Evolutionary conservation across 1,139 yeast species (phyloP), one percentile per base, ranked within the genome.

Genomic region (Debaryomycetaceae sp.): DNA sequence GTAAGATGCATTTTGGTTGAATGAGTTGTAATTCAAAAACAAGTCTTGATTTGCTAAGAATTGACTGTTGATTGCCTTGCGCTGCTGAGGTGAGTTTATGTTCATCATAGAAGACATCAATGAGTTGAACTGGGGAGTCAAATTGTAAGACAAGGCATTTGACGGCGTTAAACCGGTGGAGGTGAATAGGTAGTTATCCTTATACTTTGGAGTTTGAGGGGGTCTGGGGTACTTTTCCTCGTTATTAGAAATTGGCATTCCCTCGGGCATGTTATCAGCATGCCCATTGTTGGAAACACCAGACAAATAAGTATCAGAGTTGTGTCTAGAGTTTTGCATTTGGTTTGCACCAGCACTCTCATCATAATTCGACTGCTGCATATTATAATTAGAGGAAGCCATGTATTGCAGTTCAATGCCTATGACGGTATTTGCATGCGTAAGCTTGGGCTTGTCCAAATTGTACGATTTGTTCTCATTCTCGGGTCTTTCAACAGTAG

Each of bases 71-170:
- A 46, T 41, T 17, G 34, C 19, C 42, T 55, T 59, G 41, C 51
- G 53, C 32, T 47, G 53, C 39, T 61, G 69, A 3, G 73, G 73
- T 14, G 72, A 65, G 48, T 61, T 62, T 41, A 61, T 44, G 44
- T 50, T 62, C 61, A 67, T 61, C 56, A 67, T 61, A 22, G 70
- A 61, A 49, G 67, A 62, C 73, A 70, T 69, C 58, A 69, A 56
- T 13, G 70, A 59, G 48, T 67, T 70, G 55, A 70, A 67, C 44
- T 67, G 74, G 3, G 77, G 75, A 11, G 75, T 70, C 45, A 69
- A 61, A 48, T 66, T 69, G 48, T 61, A 63, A 9, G 58, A 51
- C 40, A 55, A 44, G 38, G 45, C 43, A 35, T 50, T 42, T 18
- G 42, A 36, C 4, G 74, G 74, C 3, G 74, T 68, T 31, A 65